Base-by-base conservation (phyloP, 2,329 filamentous ascomycete genomes). In the Ascochyta pisi region DNA sequence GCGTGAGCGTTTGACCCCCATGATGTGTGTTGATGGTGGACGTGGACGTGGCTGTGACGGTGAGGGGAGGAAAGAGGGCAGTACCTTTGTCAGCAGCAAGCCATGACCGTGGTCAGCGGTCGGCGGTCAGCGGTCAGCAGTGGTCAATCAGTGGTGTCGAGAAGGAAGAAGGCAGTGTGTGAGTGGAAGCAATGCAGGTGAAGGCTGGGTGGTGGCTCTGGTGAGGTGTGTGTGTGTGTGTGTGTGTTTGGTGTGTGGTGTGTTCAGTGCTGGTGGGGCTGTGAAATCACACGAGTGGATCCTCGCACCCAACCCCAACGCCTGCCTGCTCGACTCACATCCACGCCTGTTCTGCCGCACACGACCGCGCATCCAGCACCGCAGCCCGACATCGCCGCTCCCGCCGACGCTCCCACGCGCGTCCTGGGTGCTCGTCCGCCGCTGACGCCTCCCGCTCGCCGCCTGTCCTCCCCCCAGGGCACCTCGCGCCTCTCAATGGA, bases 1-100 rank as follows among this genome's bases (percentile, higher is more conserved):
- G 73, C 83, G 79, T 75, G 81, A 80, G 73, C 86, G 86, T 76
- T 89, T 89, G 65, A 79, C 46, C 41, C 63, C 79, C 86, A 88
- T 88, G 35, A 47, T 41, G 39, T 42, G 22, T 24, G 46, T 12
- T 50, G 52, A 57, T 54, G 31, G 4, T 23, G 41, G 46, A 59
- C 48, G 42, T 60, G 41, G 23, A 7, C 8, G 45, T 27, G 33
- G 38, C 39, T 58, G 56, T 42, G 47, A 10, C 12, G 12, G 29
- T 56, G 53, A 55, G 35, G 31, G 23, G 39, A 51, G 22, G 54
- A 52, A 40, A 51, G 33, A 44, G 55, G 50, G 45, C 31, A 57
- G 49, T 44, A 50, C 41, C 45, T 43, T 46, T 35, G 37, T 31
- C 29, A 31, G 29, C 19, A 19, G 19, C 19, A 19, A 19, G 19